Conservation (phyloP, 768 basidiomycete genomes). For the Neoboletus subvelutipes region DNA sequence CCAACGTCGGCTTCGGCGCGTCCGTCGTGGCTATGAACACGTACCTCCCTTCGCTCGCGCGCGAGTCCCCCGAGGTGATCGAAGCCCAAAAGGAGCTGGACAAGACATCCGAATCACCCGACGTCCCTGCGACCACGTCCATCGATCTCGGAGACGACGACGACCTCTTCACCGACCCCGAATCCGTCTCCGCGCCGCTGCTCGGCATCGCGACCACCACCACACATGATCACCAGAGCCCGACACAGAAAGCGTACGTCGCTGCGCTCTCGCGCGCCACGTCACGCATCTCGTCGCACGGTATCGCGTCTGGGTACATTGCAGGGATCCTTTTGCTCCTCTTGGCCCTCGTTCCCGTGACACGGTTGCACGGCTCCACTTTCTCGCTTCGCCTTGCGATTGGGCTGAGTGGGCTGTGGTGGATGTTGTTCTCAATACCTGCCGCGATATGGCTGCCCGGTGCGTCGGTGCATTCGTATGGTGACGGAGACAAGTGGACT, state of each 20-base stretch:
- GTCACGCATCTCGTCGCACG: slow-evolving; percentile 79
- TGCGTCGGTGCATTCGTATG: not conserved
- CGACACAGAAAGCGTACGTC: slow-evolving; percentile 46
- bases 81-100: slow-evolving; percentile 35
- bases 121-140: not conserved
- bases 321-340: slow-evolving; percentile 78
- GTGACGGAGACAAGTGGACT: slow-evolving; percentile 39
- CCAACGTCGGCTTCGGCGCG: slow-evolving; percentile 86
- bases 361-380: slow-evolving; percentile 68
- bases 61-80: slow-evolving; percentile 59
- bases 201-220: slow-evolving; percentile 4
- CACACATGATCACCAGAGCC: slow-evolving; percentile 14
- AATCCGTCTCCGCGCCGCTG: slow-evolving; percentile 41
- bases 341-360: slow-evolving; percentile 78
- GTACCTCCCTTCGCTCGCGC: slow-evolving; percentile 76
- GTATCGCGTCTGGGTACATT: slow-evolving; percentile 83
- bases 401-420: slow-evolving; percentile 83
- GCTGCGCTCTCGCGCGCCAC: slow-evolving; percentile 67
- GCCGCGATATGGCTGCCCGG: slow-evolving; percentile 73
- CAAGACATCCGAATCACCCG: slow-evolving; percentile 7
- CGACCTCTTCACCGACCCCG: slow-evolving; percentile 10
- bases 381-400: slow-evolving; percentile 80
- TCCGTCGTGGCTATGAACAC: slow-evolving; percentile 89
- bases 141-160: slow-evolving; percentile 19
- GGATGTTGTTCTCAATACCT: slow-evolving; percentile 80